Base-by-base conservation (phyloP, 768 basidiomycete species). In the Punctularia strigosozonata region DNA sequence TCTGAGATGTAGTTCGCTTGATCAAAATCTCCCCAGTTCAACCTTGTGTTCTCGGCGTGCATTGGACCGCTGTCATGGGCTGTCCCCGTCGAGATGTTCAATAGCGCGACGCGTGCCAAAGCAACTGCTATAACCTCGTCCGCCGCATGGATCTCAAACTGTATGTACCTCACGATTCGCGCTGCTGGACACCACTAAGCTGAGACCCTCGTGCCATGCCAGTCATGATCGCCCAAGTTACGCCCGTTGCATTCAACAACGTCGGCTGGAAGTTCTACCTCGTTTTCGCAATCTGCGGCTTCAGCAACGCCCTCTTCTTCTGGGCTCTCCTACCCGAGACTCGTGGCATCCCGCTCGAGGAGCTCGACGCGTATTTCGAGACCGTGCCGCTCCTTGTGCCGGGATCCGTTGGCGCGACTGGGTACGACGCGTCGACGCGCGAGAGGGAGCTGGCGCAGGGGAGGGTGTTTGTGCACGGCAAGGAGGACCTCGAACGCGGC, bases 181-280 rank as follows among this genome's bases (percentile, higher is more conserved):
- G 22, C 19, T 24, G 36, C 13, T 18, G 7, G 6, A 4, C 19
- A 24, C 8, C n/a, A 10, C n/a, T 12, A 6, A 34, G 14, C 24
- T 37, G n/a, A 39, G 15, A 8, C 4, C 13, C 13, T 6, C 14
- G 6, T 5, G 21, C 18, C 14, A 12, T 32, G 18, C 21, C 15
- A 52, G 51, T 53, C 40, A 49, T 53, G 51, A 53, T 53, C 15
- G 50, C 51, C 12, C 50, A 53, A 41, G 43, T 53, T 20, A 47
- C 26, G 21, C 51, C 51, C 4, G 38, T 41, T 7, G 51, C 51
- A 0, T 53, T 53, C 42, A 43, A 34, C 10, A 43, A 39, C 40
- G 42, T 49, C 23, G 49, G 50, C 6, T 51, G 49, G 48, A 43
- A 35, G 25, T 52, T 36, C 36, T 52, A 52, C 39, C 43, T 52